These are phyloP conservation scores for Russula compacta DNA, from an alignment of 768 basidiomycete genomes.

Conservation along the genomic window DNA sequence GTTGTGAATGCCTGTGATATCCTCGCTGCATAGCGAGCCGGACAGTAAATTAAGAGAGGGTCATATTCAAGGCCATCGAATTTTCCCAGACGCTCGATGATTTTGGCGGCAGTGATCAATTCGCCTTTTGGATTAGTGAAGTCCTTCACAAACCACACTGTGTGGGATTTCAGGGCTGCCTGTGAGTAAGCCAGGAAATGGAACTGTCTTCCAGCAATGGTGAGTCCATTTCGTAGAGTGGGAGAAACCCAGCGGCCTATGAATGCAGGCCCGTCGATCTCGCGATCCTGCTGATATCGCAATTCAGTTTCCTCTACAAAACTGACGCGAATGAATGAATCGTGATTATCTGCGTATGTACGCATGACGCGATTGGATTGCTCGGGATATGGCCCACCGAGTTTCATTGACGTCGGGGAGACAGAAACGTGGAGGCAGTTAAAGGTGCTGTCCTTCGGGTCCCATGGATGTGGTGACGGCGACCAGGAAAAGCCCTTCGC, in stretches of 20 bases:
- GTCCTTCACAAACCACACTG: constrained; percentile 55
- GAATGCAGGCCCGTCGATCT: constrained; percentile 44
- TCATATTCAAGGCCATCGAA: constrained; percentile 44
- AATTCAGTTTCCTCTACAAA: constrained; percentile 52
- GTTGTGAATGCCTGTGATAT: constrained; percentile 69
- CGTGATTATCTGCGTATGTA: constrained; percentile 36
- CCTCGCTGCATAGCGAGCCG: constrained; percentile 62
- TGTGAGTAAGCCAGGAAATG: constrained; percentile 65
- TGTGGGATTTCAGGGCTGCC: constrained; percentile 54
- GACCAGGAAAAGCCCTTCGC: constrained; percentile 16
- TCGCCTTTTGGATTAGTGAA: constrained; percentile 32
- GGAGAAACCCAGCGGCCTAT: constrained; percentile 40
- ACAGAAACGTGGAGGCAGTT: constrained; percentile 39
- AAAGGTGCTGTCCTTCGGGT: constrained; percentile 26
- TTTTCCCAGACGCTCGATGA: constrained; percentile 47
- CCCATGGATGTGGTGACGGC: not conserved
- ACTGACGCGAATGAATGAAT: constrained; percentile 52
- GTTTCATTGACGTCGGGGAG: constrained; percentile 45
- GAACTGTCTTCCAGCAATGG: constrained; percentile 46
- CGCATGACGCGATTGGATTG: constrained; percentile 57
- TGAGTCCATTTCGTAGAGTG: constrained; percentile 38
- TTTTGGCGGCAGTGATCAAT: constrained; percentile 34
- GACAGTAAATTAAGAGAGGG: constrained; percentile 42
- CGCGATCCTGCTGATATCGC: constrained; percentile 46
- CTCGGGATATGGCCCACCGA: constrained; percentile 49